phyloP scores from a whole-genome alignment of 2,329 filamentous ascomycete species.

The Coniochaeta prunicola region DNA sequence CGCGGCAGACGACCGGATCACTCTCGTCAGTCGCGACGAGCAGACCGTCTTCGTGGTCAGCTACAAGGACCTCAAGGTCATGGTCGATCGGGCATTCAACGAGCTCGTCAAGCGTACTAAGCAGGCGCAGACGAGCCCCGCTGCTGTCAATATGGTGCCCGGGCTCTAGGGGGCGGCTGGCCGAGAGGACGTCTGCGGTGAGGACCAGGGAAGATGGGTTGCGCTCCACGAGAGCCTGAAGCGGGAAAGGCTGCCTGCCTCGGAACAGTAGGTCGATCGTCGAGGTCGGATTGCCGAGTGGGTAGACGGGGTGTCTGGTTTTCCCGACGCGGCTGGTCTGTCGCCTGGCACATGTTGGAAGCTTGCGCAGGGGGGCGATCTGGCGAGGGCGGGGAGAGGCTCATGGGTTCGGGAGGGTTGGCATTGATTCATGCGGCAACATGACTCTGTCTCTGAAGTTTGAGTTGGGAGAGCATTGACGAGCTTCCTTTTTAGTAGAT shows the following conservation, averaged over 20 bases:
- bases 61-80: constrained; percentile 79
- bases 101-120: constrained; percentile 44
- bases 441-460: not conserved
- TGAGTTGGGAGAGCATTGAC: not conserved
- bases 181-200: not conserved
- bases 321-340: not conserved
- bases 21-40: constrained; percentile 81
- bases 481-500: not conserved
- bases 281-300: not conserved
- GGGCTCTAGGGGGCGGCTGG: not conserved
- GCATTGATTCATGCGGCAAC: not conserved
- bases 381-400: not conserved
- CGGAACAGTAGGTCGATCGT: constrained; percentile 1
- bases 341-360: not conserved
- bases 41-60: constrained; percentile 82
- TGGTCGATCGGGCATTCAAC: constrained; percentile 48
- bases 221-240: not conserved
- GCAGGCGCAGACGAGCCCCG: constrained; percentile 6
- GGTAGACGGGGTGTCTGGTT: not conserved
- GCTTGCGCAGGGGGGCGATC: not conserved
- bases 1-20: constrained; percentile 78
- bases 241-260: not conserved
- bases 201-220: not conserved
- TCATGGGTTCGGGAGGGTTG: not conserved
- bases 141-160: not conserved